A percentile compares a stretch with the other conserved stretches of the same genome.
phyloP scores from a whole-genome alignment of 495 filamentous ascomycete genomes.

The Trichoderma reesei region DNA sequence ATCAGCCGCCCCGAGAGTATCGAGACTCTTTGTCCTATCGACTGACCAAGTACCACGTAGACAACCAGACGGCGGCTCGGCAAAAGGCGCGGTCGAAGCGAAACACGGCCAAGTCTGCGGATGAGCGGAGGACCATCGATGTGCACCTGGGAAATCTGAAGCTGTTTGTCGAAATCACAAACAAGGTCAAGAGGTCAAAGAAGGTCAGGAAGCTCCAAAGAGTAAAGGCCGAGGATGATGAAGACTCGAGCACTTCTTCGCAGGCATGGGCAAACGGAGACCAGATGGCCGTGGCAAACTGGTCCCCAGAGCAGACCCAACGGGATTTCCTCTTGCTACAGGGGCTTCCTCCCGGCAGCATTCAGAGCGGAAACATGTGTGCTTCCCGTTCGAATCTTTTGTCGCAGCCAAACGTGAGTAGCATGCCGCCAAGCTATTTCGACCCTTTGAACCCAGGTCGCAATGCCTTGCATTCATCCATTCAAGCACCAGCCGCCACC shows the following conservation, averaged over 20 bases:
- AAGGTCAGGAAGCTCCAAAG: not conserved
- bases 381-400: not conserved
- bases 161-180: conserved; percentile 7
- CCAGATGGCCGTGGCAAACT: not conserved
- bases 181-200: conserved; percentile 13
- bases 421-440: not conserved
- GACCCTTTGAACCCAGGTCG: not conserved
- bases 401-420: not conserved
- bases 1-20: conserved; percentile 4
- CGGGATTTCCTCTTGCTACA: not conserved
- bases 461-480: not conserved
- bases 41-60: conserved; percentile 21
- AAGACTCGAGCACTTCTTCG: not conserved
- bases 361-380: not conserved
- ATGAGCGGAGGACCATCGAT: conserved; percentile 26
- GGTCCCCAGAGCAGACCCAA: not conserved
- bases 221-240: not conserved
- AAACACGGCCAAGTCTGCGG: not conserved
- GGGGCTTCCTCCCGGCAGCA: not conserved
- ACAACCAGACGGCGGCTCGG: conserved; percentile 16
- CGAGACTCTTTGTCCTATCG: conserved; percentile 19
- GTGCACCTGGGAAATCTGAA: conserved; percentile 30
- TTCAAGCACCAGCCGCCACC: not conserved
- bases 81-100: conserved; percentile 16
- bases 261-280: not conserved